phyloP scores from a whole-genome alignment of 1,284 basidiomycete species.

The Rhodofomes roseus region DNA sequence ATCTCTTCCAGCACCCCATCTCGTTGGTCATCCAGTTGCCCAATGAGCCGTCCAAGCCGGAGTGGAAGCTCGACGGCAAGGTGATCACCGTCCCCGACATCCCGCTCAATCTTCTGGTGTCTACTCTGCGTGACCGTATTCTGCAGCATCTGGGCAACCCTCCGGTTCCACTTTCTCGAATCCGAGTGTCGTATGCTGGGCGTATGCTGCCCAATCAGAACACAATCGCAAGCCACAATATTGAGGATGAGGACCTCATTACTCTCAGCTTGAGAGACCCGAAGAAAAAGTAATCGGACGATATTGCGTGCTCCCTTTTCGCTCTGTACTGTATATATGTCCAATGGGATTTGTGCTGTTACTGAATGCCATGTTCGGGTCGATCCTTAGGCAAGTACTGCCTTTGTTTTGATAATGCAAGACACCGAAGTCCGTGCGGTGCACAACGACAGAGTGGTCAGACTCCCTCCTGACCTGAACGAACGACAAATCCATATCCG shows the following conservation, averaged over 20 bases:
- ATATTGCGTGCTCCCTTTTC: background rate
- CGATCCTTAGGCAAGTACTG: too few relatives aligned
- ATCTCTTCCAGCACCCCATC: slow-evolving; percentile 65
- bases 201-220: slow-evolving; percentile 85
- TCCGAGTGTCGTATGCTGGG: slow-evolving; percentile 73
- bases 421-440: too few relatives aligned
- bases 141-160: slow-evolving; percentile 63
- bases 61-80: slow-evolving; percentile 88
- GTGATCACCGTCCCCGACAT: slow-evolving; percentile 76
- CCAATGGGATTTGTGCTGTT: background rate
- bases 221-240: slow-evolving; percentile 81
- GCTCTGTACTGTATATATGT: background rate
- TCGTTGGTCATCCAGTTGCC: slow-evolving; percentile 82
- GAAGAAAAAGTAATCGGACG: slow-evolving; percentile 58
- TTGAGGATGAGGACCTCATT: slow-evolving; percentile 85
- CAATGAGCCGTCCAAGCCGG: slow-evolving; percentile 73
- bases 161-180: slow-evolving; percentile 65
- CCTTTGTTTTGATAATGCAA: too few relatives aligned
- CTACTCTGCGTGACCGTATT: slow-evolving; percentile 84
- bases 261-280: slow-evolving; percentile 73
- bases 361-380: background rate
- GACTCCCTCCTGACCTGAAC: too few relatives aligned
- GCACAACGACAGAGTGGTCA: too few relatives aligned
- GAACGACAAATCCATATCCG: background rate
- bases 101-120: slow-evolving; percentile 78